phyloP scores from a whole-genome alignment of 305 asterid species.

The Fraxinus xanthoxyloides region DNA sequence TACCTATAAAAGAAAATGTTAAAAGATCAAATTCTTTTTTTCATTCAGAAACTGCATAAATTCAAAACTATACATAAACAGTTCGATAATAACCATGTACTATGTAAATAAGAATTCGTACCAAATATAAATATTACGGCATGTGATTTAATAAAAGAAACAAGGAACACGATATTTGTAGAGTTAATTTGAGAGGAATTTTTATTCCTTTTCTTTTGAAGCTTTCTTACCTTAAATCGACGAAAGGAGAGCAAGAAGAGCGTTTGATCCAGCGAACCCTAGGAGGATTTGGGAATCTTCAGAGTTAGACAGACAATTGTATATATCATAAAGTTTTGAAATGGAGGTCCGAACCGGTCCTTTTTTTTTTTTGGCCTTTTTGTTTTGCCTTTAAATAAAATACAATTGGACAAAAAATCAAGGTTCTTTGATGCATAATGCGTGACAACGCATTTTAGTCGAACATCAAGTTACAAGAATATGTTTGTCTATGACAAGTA shows the following conservation, averaged over 20 bases:
- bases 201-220: not conserved
- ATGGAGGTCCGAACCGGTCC: not conserved
- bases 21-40: not conserved
- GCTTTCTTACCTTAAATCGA: slow-evolving; percentile 21
- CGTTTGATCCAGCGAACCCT: slow-evolving; percentile 25
- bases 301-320: not conserved
- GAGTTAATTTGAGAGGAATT: not conserved
- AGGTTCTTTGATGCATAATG: too few relatives aligned
- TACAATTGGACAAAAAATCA: not conserved
- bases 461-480: too few relatives aligned
- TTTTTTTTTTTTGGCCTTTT: too few relatives aligned
- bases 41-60: not conserved
- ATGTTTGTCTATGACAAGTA: too few relatives aligned
- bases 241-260: slow-evolving; percentile 16
- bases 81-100: not conserved
- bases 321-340: not conserved
- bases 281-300: not conserved
- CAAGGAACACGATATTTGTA: not conserved
- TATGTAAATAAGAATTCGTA: not conserved
- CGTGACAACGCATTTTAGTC: too few relatives aligned
- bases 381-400: not conserved
- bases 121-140: not conserved
- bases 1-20: too few relatives aligned
- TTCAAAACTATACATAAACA: too few relatives aligned
- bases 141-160: not conserved